Conservation (phyloP, 371 early-diverging fungal species). For the Apophysomyces trapeziformis region DNA sequence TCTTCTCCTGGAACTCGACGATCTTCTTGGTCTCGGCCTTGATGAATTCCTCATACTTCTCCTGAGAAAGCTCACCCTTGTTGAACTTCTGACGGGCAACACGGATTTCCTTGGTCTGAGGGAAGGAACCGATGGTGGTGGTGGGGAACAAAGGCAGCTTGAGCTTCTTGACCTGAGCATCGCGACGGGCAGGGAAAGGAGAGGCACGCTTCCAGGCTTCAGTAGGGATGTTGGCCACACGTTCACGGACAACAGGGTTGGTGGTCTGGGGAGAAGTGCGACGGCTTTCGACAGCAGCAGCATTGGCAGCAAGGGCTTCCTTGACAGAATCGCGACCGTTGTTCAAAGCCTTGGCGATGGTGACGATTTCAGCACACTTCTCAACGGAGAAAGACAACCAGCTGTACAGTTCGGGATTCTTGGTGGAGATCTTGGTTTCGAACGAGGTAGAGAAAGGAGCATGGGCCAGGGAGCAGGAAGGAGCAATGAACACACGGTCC, state of each 20-base stretch:
- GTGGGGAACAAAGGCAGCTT: constrained; percentile 94
- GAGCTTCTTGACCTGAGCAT: constrained; percentile 77
- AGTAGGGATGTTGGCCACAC: constrained; percentile 69
- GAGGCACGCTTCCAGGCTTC: constrained; percentile 78
- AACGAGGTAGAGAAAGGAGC: constrained; percentile 85
- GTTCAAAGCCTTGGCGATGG: constrained; percentile 75
- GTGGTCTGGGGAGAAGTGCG: constrained; percentile 82
- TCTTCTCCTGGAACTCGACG: constrained; percentile 86
- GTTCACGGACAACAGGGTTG: constrained; percentile 82
- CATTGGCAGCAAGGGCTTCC: constrained; percentile 75
- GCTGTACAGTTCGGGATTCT: constrained; percentile 79
- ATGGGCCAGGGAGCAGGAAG: constrained; percentile 94
- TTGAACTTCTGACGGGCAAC: constrained; percentile 86
- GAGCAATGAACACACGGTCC: constrained; percentile 81
- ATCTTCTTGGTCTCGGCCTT: constrained; percentile 84
- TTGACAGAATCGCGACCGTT: constrained; percentile 69
- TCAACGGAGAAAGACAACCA: constrained; percentile 96
- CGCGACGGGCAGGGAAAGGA: constrained; percentile 76
- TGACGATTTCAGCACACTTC: constrained; percentile 84
- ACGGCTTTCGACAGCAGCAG: constrained; percentile 72
- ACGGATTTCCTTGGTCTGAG: constrained; percentile 97
- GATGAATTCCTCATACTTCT: constrained; percentile 84
- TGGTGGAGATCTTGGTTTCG: constrained; percentile 76
- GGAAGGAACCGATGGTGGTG: constrained; percentile 98
- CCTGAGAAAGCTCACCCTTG: constrained; percentile 77